Base-by-base conservation (phyloP, 106 monocot species). In the Phalaenopsis aphrodite region DNA sequence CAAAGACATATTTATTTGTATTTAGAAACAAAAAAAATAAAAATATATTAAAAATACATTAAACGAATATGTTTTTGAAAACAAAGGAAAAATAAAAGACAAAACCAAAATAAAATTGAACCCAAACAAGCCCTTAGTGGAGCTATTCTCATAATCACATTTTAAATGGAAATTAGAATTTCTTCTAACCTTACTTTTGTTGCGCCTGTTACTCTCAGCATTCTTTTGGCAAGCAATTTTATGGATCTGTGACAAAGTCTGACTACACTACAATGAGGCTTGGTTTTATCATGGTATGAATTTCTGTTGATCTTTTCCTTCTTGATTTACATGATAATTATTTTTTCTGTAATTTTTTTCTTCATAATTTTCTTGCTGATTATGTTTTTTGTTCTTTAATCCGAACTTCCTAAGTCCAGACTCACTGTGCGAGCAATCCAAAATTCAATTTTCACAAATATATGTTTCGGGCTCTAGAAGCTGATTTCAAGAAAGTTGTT, bases 221-320 rank as follows among this genome's bases (percentile, higher is more conserved):
- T 83, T 87, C 89, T 56, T 93, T 93, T 79, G 52, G 37, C 15
- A 93, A 93, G 52, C 90, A 93, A 52, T 88, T 93, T 75, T 89
- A 85, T 81, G 88, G 87, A 49, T 89, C 90, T 73, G 90, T 93
- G 69, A 87, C 85, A 12, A 83, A 87, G 83, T 89, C 91, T 36
- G 93, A 93, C 80, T 93, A 93, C 68, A 77, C 69, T 10, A 88
- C 90, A 75, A 80, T 93, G 84, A 83, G 88, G 65, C 81, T 85
- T 23, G 87, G 88, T 61, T 93, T 93, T 79, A 85, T 93, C 19
- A 88, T 81, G 88, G 93, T 93, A 87, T 78, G 85, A 17, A 80
- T 42, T 56, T 67, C 16, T 45, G 36, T 73, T 52, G 5, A 42
- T 12, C 2, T 37, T 48, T 42, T 16, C 18, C 15, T 75, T 75